These are phyloP conservation scores for Petunia axillaris DNA, from an alignment of 257 asterid genomes.

Conservation along the genomic window DNA sequence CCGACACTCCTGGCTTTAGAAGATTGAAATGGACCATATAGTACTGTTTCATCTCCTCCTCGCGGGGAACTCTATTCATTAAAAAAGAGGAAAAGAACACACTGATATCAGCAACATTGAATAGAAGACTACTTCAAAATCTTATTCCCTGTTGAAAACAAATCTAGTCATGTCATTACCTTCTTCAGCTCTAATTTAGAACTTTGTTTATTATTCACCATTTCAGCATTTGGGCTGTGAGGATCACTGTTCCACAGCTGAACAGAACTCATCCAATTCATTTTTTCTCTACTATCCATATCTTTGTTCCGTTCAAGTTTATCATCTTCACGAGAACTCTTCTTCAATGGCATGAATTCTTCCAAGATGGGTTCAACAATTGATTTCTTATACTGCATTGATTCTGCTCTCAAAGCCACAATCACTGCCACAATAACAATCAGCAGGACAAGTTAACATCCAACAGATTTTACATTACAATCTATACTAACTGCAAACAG, in stretches of 20 bases:
- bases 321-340: constrained; percentile 19
- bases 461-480: not conserved
- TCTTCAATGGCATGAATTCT: constrained; percentile 74
- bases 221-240: constrained; percentile 24
- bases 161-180: constrained; percentile 43
- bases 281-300: constrained; percentile 52
- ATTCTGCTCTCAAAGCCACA: constrained; percentile 44
- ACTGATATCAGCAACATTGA: no score
- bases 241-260: constrained; percentile 70
- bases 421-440: constrained; percentile 57
- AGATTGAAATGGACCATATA: constrained; percentile 44
- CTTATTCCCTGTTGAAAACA: not conserved
- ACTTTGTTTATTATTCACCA: constrained; percentile 9
- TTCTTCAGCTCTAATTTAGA: constrained; percentile 38
- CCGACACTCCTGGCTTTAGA: constrained; percentile 41
- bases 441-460: not conserved
- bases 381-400: constrained; percentile 33
- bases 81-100: no score
- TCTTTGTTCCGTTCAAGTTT: constrained; percentile 29
- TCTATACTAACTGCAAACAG: no score
- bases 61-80: constrained; percentile 39
- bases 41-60: constrained; percentile 38
- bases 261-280: constrained; percentile 74
- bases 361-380: constrained; percentile 64
- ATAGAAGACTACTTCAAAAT: no score